These are phyloP conservation scores for Saturnispora serradocipensis DNA, from an alignment of 805 yeast genomes.

Conservation along the genomic window DNA sequence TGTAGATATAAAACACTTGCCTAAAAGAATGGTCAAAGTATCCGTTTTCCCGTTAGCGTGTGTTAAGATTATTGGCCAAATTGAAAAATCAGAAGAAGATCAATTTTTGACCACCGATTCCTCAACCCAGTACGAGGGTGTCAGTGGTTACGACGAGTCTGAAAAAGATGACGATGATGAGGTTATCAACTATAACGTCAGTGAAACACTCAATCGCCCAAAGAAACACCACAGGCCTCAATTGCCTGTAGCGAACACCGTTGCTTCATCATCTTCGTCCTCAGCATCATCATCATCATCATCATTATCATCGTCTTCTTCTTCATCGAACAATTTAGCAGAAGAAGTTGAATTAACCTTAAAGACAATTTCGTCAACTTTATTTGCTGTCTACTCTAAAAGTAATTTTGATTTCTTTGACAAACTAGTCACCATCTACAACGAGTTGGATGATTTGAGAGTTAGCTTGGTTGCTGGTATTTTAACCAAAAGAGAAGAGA, in stretches of 20 bases:
- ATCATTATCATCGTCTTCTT: constrained; percentile 28
- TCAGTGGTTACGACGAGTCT: constrained; percentile 9
- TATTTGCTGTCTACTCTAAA: constrained; percentile 60
- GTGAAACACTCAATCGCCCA: constrained; percentile 13
- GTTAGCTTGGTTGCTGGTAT: constrained; percentile 41
- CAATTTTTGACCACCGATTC: not conserved
- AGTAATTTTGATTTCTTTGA: constrained; percentile 59
- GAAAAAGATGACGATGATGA: constrained; percentile 10
- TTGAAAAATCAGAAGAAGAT: constrained; percentile 15
- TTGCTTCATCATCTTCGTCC: constrained; percentile 31
- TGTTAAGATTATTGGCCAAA: constrained; percentile 35
- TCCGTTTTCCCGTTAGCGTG: constrained; percentile 54
- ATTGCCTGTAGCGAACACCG: constrained; percentile 40
- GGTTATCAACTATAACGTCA: not conserved
- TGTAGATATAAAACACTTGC: constrained; percentile 52
- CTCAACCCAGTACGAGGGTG: constrained; percentile 7
- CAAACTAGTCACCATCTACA: constrained; percentile 44
- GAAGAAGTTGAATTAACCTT: constrained; percentile 53
- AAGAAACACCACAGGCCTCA: constrained; percentile 33
- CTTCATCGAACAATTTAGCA: constrained; percentile 30
- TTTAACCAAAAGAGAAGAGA: constrained; percentile 45
- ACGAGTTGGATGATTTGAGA: constrained; percentile 49
- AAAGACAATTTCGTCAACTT: constrained; percentile 50
- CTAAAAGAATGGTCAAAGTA: constrained; percentile 44
- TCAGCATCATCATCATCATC: constrained; percentile 29